Evolutionary conservation across 352 stramenopile species (phyloP).

Genomic region (Phytopythium cucurbitacearum): DNA sequence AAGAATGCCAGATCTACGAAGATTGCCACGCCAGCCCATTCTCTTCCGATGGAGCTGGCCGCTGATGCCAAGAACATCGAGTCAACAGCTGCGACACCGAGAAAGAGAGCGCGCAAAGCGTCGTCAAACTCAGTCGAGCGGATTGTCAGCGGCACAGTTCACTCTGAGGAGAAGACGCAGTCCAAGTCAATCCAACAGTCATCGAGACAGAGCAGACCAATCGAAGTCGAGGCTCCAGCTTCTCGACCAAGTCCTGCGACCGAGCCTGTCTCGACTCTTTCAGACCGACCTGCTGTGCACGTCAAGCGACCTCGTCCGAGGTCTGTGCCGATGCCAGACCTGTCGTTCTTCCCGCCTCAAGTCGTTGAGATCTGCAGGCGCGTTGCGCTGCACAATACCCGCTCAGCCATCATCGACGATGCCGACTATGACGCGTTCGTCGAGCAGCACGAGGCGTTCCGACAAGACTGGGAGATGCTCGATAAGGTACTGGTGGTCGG

Average conservation of each 20-base stretch:
- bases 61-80: background rate
- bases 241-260: too few species aligned
- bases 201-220: too few species aligned
- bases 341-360: constrained; percentile 43
- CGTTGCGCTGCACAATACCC: constrained; percentile 35
- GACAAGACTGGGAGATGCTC: constrained; percentile 56
- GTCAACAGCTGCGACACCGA: background rate
- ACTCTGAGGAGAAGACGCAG: too few species aligned
- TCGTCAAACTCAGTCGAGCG: background rate
- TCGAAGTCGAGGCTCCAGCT: too few species aligned
- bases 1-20: background rate
- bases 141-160: background rate
- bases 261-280: background rate
- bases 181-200: too few species aligned
- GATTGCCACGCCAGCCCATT: too few species aligned
- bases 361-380: constrained; percentile 56
- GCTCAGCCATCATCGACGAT: constrained; percentile 60
- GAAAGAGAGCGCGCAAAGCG: background rate
- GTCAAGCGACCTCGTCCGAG: constrained; percentile 18
- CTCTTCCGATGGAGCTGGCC: background rate
- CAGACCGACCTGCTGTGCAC: background rate
- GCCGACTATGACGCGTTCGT: constrained; percentile 53
- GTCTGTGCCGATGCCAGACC: constrained; percentile 30
- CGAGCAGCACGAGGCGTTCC: constrained; percentile 41
- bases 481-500: constrained; percentile 36